Evolutionary conservation across 768 basidiomycete species (phyloP).

Genomic region (Mycena filopes): DNA sequence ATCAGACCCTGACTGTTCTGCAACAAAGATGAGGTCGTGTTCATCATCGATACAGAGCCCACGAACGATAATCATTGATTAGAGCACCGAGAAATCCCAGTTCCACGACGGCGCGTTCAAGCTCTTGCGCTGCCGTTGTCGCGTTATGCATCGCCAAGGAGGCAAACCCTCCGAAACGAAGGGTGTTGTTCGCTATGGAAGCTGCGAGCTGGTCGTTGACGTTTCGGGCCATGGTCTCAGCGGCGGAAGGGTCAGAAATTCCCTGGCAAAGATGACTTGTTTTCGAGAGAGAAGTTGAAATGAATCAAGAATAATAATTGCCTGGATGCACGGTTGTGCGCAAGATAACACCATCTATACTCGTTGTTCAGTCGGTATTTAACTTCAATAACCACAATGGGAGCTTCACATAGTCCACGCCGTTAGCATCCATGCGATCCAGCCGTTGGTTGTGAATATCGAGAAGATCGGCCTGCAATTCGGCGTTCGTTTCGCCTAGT

Average conservation of each 20-base stretch:
- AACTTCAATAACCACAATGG: constrained; percentile 53
- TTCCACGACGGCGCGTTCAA: constrained; percentile 51
- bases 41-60: too few species aligned
- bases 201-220: constrained; percentile 51
- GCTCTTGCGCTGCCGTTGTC: constrained; percentile 50
- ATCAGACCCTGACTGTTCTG: constrained; percentile 51
- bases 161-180: constrained; percentile 55
- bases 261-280: constrained; percentile 30
- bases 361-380: constrained; percentile 37
- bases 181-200: constrained; percentile 50
- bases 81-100: constrained; percentile 55
- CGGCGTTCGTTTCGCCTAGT: constrained; percentile 43
- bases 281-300: neutral
- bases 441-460: constrained; percentile 53
- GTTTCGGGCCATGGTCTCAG: constrained; percentile 45
- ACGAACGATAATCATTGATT: constrained; percentile 51
- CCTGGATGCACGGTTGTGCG: constrained; percentile 49
- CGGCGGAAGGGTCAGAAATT: constrained; percentile 45
- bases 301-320: neutral
- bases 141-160: constrained; percentile 58
- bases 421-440: constrained; percentile 47
- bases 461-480: constrained; percentile 46
- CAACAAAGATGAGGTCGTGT: neutral
- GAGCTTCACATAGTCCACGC: constrained; percentile 48
- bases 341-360: constrained; percentile 53